Base-by-base conservation (phyloP, 23 red algal genomes). In the Gracilaria vermiculophylla region DNA sequence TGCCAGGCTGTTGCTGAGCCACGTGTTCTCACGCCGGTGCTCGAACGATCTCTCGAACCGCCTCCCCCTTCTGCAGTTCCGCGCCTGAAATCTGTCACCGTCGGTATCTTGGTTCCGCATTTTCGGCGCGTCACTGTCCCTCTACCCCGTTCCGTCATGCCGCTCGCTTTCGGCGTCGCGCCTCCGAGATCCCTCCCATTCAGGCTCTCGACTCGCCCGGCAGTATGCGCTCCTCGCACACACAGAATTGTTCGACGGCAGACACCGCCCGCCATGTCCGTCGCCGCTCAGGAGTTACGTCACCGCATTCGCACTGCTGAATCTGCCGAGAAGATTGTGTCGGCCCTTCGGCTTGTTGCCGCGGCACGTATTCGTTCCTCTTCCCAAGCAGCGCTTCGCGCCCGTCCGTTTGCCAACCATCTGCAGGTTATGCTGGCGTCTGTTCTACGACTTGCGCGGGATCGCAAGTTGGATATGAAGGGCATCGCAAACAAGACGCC, bases 311-410 rank as follows among this genome's bases (percentile, higher is more conserved):
- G 78, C 70, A 85, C 90, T 27, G 90, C 64, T 4, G 45, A 85
- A 35, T 62, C 90, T 29, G 90, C 90, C 2, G 90, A 93, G 60
- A 93, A 93, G 55, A 83, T 93, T 34, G 81, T 93, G 40, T 83
- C 80, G 27, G 90, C 90, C 8, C 57, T 93, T 25, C 67, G 90
- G 44, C 55, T 93, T 10, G 90, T 93, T 69, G 79, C 90, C 35
- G 90, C 90, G 25, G 90, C 90, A 1, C 90, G 90, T 6, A 93
- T 93, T 67, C 90, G 90, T 55, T 65, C 81, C 20, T 84, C 79
- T 49, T 85, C 80, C 19, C 5, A 33, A 21, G 79, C 79, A 20
- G 90, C 90, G 12, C 90, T 93, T 53, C 78, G 78, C 1, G 58
- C 80, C 28, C 90, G 90, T 54, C 90, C 90, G 29, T 93, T 93